Evolutionary conservation across 768 basidiomycete genomes (phyloP).

Genomic region (Amanita exitialis): DNA sequence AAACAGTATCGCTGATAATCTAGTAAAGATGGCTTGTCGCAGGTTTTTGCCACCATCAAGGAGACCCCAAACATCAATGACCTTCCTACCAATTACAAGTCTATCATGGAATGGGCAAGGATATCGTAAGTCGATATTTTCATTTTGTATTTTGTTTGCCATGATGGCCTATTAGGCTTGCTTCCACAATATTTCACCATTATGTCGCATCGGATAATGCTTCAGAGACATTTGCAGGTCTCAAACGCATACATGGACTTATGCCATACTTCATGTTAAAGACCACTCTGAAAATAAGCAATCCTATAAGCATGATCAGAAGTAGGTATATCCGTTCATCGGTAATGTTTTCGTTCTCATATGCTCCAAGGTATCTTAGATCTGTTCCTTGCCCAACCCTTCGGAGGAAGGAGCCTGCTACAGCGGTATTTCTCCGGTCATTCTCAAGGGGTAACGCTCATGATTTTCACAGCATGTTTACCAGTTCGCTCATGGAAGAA

Average conservation of each 20-base stretch:
- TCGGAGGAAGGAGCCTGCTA: slow-evolving; percentile 85
- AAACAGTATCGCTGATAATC: not conserved
- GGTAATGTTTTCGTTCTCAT: slow-evolving; percentile 3
- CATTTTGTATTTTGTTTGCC: not conserved
- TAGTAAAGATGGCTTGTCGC: slow-evolving; percentile 68
- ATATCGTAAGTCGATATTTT: slow-evolving; percentile 65
- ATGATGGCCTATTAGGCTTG: slow-evolving; percentile 45
- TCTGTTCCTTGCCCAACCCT: slow-evolving; percentile 93
- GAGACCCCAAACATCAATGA: slow-evolving; percentile 64
- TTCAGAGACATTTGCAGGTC: slow-evolving; percentile 75
- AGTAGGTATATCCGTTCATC: slow-evolving; percentile 27
- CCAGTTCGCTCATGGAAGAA: slow-evolving; percentile 84
- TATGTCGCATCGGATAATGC: slow-evolving; percentile 91
- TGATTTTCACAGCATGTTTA: slow-evolving; percentile 71
- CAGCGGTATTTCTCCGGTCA: slow-evolving; percentile 50
- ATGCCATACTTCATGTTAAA: slow-evolving; percentile 99
- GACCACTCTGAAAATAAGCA: slow-evolving; percentile 83
- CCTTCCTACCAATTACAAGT: slow-evolving; percentile 76
- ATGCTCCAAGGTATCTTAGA: slow-evolving; percentile 57
- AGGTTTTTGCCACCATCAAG: slow-evolving; percentile 85
- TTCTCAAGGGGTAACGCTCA: not conserved
- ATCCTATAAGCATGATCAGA: slow-evolving; percentile 94
- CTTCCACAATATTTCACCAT: slow-evolving; percentile 93
- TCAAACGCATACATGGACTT: slow-evolving; percentile 90
- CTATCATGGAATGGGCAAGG: slow-evolving; percentile 92